Base-by-base conservation (phyloP, 495 filamentous ascomycete genomes). In the Penicillium coprophilum region DNA sequence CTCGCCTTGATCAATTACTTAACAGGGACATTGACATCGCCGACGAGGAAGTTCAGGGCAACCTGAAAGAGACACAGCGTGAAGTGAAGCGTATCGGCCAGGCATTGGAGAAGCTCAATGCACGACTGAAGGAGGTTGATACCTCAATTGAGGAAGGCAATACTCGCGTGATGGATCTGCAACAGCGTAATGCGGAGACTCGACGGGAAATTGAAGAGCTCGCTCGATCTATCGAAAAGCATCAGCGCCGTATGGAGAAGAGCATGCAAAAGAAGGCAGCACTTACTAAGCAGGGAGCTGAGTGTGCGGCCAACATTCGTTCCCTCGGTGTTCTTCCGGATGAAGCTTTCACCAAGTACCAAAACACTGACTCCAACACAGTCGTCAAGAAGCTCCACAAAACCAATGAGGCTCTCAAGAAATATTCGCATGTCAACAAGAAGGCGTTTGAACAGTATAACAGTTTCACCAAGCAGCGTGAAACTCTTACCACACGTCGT, bases 391-490 rank as follows among this genome's bases (percentile, higher is more conserved):
- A 87, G 21, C 84, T 98, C 8, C 88, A 94, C 71, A 96, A 94
- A 69, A 90, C 93, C 70, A 96, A 96, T 64, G 91, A 96, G 56
- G 83, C 87, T 0, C 79, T 99, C 41, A 97, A 97, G 74, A 96
- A 97, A 67, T 97, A 92, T 77, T 88, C 88, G 32, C 90, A 96
- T 64, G 91, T 99, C 67, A 99, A 99, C 82, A 99, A 97, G 76
- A 99, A 99, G 71, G 94, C 94, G 0, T 96, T 97, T 59, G 95
- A 99, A 71, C 94, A 99, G 71, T 97, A 97, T 79, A 93, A 91
- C 74, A 95, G 85, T 72, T 97, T 97, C 72, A 97, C 93, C 19
- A 88, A 85, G 53, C 91, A 97, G 69, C 87, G 93, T 6, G 90
- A 96, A 46, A 85, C 83, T 4, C 79, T 99, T 8, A 86, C 86